Percentiles rank a stretch among this genome's conserved stretches.
Evolutionary conservation across 2,329 filamentous ascomycete species (phyloP).

Genomic region (Ampelomyces quisqualis): DNA sequence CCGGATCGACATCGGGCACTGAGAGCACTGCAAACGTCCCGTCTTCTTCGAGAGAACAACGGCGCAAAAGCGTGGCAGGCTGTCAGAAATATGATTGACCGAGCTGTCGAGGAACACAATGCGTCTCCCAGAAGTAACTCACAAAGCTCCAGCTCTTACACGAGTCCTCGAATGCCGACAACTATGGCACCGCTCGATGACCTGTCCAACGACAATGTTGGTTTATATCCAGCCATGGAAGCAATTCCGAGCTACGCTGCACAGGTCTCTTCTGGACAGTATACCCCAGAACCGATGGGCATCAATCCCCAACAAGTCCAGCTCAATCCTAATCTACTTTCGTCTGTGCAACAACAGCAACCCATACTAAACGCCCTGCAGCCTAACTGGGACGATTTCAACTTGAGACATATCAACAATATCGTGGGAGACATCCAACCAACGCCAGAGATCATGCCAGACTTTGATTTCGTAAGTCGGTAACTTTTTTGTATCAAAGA

Average conservation of each 20-base stretch:
- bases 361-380: not conserved
- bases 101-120: constrained; percentile 31
- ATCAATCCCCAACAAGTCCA: constrained; percentile 7
- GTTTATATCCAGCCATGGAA: constrained; percentile 17
- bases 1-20: constrained; percentile 41
- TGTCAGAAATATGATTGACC: constrained; percentile 44
- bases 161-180: constrained; percentile 9
- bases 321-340: constrained; percentile 5
- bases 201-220: constrained; percentile 13
- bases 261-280: constrained; percentile 9
- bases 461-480: constrained; percentile 42
- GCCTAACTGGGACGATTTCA: constrained; percentile 35
- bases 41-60: constrained; percentile 37
- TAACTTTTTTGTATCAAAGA: not conserved
- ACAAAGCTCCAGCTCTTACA: constrained; percentile 19
- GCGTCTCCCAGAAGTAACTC: constrained; percentile 17
- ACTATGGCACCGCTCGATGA: constrained; percentile 10
- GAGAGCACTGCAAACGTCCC: constrained; percentile 36
- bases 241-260: constrained; percentile 19
- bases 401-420: constrained; percentile 38
- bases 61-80: constrained; percentile 41
- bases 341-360: constrained; percentile 12
- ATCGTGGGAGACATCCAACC: constrained; percentile 31
- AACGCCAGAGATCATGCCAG: constrained; percentile 31
- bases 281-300: constrained; percentile 4